Evolutionary conservation across 2,329 filamentous ascomycete genomes (phyloP), one percentile per base, ranked within the genome.

Genomic region (Pseudogymnoascus sp.): DNA sequence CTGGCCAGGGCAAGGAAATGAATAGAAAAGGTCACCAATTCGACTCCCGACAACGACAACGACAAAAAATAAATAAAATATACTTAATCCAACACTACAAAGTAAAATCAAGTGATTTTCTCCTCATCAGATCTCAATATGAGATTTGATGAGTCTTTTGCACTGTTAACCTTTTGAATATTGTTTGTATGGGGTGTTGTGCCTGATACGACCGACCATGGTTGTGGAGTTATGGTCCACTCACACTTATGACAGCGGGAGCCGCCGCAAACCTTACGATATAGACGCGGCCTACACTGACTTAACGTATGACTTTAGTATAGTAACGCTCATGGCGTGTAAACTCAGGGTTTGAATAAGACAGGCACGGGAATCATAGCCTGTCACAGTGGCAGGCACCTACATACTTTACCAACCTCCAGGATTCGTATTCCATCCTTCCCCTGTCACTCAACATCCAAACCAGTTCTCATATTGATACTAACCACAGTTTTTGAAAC

Each of bases 1-100:
- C 45, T 52, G 45, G 45, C 45, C 45, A 52, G 25, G 45, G 45
- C 45, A 52, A 52, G 45, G 45, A 52, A 52, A 52, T 52, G 45
- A 52, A 52, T 52, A 31, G 2, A 52, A 52, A 52, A 52, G 45
- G 45, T 52, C 25, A 52, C 14, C 45, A 52, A 52, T 52, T 52
- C 45, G 25, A 52, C 25, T 52, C n/a, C 45, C 45, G 16, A 4
- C 45, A 31, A 52, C 25, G n/a, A n/a, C n/a, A n/a, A n/a, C 43
- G 4, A 52, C 14, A 18, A 43, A 5, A n/a, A 23, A 18, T 5
- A 52, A 31, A 52, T n/a, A 9, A 49, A 28, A 28, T 28, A 49
- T 49, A 9, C 14, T 28, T 49, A 49, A 28, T n/a, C 43, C 14
- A n/a, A 49, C 4, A 9, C n/a, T 2, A 52, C n/a, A 52, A 52